Evolutionary conservation across 1,139 yeast species (phyloP).

Genomic region (Blastobotrys ciferrii): DNA sequence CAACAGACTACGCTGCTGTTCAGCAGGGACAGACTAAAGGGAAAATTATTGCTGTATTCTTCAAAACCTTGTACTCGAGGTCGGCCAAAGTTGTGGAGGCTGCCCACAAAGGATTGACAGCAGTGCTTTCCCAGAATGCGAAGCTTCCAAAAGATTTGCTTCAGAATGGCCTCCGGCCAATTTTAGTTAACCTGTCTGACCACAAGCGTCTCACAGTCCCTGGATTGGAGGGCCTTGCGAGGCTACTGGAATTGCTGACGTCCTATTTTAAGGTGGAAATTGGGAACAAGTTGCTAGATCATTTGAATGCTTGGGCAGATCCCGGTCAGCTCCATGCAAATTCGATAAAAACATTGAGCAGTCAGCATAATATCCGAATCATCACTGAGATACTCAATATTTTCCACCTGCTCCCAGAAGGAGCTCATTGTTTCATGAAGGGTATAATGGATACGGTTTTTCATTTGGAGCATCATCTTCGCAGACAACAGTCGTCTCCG

Average conservation of each 20-base stretch:
- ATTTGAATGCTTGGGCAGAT: slow-evolving; percentile 95
- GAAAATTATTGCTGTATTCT: slow-evolving; percentile 82
- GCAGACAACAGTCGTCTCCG: slow-evolving; percentile 85
- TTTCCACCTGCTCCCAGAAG: slow-evolving; percentile 87
- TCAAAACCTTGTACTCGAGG: slow-evolving; percentile 85
- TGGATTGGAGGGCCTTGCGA: slow-evolving; percentile 88
- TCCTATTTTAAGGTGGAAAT: slow-evolving; percentile 96
- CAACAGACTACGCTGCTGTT: slow-evolving; percentile 44
- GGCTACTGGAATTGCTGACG: slow-evolving; percentile 78
- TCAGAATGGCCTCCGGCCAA: slow-evolving; percentile 92
- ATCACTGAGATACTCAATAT: slow-evolving; percentile 89
- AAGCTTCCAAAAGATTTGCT: slow-evolving; percentile 88
- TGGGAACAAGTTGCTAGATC: slow-evolving; percentile 89
- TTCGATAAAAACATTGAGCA: slow-evolving; percentile 71
- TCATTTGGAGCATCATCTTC: slow-evolving; percentile 75
- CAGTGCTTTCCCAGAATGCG: slow-evolving; percentile 80
- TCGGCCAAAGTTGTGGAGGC: slow-evolving; percentile 89
- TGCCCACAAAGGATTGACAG: slow-evolving; percentile 82
- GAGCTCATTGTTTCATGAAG: slow-evolving; percentile 88
- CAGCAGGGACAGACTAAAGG: slow-evolving; percentile 76
- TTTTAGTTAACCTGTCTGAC: slow-evolving; percentile 91
- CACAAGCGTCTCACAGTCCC: slow-evolving; percentile 85
- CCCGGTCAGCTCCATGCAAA: slow-evolving; percentile 69
- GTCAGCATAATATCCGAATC: slow-evolving; percentile 77
- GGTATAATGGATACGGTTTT: slow-evolving; percentile 76